A percentile compares a stretch with the other conserved stretches of the same genome.
phyloP scores from a whole-genome alignment of 306 rosid species.

The Quercus rubra region DNA sequence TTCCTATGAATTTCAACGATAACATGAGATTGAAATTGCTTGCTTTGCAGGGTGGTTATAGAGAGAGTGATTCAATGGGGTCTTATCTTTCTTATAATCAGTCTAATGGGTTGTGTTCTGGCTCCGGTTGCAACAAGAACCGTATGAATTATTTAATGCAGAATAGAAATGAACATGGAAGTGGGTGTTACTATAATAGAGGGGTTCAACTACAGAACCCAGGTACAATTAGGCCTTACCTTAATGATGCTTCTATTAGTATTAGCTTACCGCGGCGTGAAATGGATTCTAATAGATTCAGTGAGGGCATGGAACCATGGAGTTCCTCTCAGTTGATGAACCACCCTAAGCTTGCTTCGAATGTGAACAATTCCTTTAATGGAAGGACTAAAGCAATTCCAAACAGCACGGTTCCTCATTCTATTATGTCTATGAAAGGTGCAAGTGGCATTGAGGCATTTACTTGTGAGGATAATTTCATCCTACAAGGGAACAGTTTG shows the following conservation, averaged over 20 bases:
- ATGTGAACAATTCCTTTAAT: slow-evolving; percentile 21
- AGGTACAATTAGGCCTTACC: slow-evolving; percentile 5
- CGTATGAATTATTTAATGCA: slow-evolving; percentile 19
- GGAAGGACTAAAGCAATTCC: slow-evolving; percentile 19
- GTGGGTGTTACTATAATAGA: slow-evolving; percentile 8
- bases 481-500: slow-evolving; percentile 32
- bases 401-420: slow-evolving; percentile 2
- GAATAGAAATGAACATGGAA: slow-evolving; percentile 22
- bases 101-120: slow-evolving; percentile 17
- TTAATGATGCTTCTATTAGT: slow-evolving; percentile 17
- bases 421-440: slow-evolving; percentile 17
- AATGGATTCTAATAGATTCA: slow-evolving; percentile 15
- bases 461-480: slow-evolving; percentile 41
- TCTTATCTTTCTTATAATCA: slow-evolving; percentile 20
- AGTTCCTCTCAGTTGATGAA: slow-evolving; percentile 26
- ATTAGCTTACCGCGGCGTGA: slow-evolving; percentile 21
- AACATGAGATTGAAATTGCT: slow-evolving; percentile 7
- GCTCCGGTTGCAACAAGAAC: slow-evolving; percentile 19
- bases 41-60: slow-evolving; percentile 7
- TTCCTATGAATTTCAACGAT: slow-evolving; percentile 16
- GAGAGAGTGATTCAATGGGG: slow-evolving; percentile 25
- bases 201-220: slow-evolving; percentile 24
- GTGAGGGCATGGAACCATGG: slow-evolving; percentile 16
- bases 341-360: slow-evolving; percentile 12
- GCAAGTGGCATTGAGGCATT: slow-evolving; percentile 23